Conservation (phyloP, 2,329 filamentous ascomycete species). For the Fusarium secorum region DNA sequence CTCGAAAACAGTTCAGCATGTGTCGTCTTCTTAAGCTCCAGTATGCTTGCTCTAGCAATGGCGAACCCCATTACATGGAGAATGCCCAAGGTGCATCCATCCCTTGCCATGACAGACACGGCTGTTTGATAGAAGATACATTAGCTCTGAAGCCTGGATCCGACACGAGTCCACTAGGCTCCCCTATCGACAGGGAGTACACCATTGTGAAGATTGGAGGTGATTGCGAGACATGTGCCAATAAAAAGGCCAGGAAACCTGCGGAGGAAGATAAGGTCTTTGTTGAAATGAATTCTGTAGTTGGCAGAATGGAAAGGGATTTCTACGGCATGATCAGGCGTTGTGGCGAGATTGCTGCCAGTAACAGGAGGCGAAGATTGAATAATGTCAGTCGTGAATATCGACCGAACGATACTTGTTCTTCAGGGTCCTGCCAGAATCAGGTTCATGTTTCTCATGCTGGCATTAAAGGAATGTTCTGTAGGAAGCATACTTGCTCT, state of each 20-base stretch:
- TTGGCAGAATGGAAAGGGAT: not conserved
- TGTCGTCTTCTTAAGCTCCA: conserved; percentile 15
- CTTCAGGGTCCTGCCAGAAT: conserved; percentile 1
- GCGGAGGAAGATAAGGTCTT: not conserved
- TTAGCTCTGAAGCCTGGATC: not conserved
- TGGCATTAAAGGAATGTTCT: conserved; percentile 20
- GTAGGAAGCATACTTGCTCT: conserved; percentile 29
- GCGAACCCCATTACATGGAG: not conserved
- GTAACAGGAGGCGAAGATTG: not conserved
- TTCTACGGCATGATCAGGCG: not conserved
- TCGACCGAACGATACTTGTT: not conserved
- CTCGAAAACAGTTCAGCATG: not conserved
- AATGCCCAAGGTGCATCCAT: not conserved
- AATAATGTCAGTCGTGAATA: not conserved
- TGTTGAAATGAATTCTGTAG: not conserved
- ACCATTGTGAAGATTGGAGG: not conserved
- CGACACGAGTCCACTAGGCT: not conserved
- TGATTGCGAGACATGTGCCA: not conserved
- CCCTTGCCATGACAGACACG: conserved; percentile 4
- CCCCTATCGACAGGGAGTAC: not conserved
- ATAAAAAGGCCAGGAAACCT: not conserved
- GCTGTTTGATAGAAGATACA: not conserved
- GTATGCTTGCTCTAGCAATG: conserved; percentile 6
- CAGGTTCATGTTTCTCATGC: not conserved
- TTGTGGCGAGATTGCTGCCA: not conserved